Evolutionary conservation across 192 early-diverging fungal species (phyloP).

Genomic region (Gaertneriomyces semiglobifer): DNA sequence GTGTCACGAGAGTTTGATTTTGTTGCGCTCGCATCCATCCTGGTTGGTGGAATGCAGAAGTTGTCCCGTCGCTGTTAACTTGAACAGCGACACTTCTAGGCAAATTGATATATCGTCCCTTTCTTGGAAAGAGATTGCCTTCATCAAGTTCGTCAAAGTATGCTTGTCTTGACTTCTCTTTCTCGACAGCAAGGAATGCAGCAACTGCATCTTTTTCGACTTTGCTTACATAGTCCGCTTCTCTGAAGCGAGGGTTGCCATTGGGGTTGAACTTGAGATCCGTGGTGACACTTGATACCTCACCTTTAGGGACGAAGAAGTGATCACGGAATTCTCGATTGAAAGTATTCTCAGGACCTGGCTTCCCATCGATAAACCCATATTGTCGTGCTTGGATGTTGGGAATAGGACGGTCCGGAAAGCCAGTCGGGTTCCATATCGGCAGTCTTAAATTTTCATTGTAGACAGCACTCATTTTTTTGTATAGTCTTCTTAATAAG

Average conservation of each 20-base stretch:
- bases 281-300: background rate
- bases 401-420: background rate
- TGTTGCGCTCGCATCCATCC: background rate
- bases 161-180: constrained; percentile 10
- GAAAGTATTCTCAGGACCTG: background rate
- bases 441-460: background rate
- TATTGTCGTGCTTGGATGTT: constrained; percentile 3
- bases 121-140: constrained; percentile 1
- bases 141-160: constrained; percentile 10
- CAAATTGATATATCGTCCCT: too few species aligned
- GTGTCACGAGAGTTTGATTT: constrained; percentile 1
- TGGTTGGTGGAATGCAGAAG: background rate
- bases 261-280: background rate
- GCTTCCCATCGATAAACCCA: background rate
- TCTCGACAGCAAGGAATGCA: constrained; percentile 6
- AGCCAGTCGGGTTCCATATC: background rate
- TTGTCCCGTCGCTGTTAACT: background rate
- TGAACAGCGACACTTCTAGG: background rate
- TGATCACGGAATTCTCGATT: background rate
- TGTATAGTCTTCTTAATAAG: constrained; percentile 5
- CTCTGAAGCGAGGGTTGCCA: background rate
- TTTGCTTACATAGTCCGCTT: constrained; percentile 10
- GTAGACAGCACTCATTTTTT: constrained; percentile 3
- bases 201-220: constrained; percentile 6
- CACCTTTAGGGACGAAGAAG: background rate